phyloP scores from a whole-genome alignment of 345 rosid species.

The Aurinia saxatilis region DNA sequence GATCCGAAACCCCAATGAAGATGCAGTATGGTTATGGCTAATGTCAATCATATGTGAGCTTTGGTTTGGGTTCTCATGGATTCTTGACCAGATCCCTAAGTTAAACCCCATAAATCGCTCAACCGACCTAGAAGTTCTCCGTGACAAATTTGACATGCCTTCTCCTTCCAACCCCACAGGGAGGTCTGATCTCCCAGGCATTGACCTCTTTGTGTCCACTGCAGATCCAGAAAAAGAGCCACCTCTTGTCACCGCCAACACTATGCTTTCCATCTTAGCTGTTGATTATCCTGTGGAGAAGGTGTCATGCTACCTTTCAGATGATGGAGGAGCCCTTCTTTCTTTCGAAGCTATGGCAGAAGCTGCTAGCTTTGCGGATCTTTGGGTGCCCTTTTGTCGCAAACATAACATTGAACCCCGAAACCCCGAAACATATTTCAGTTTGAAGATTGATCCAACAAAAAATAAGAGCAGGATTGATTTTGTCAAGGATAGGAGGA shows the following conservation, averaged over 20 bases:
- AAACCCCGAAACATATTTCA: conserved; percentile 80
- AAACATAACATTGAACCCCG: conserved; percentile 86
- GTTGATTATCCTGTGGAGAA: conserved; percentile 94
- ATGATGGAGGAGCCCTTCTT: conserved; percentile 94
- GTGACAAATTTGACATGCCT: conserved; percentile 83
- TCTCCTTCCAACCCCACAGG: conserved; percentile 88
- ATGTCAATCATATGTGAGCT: conserved; percentile 80
- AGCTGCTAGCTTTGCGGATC: conserved; percentile 88
- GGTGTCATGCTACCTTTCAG: conserved; percentile 72
- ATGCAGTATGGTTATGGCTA: conserved; percentile 84
- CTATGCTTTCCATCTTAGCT: conserved; percentile 75
- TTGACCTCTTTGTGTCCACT: conserved; percentile 82
- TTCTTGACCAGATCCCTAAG: conserved; percentile 88
- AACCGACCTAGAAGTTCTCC: conserved; percentile 72
- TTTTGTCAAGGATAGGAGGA: conserved; percentile 87
- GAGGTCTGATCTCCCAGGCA: conserved; percentile 85
- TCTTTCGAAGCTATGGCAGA: conserved; percentile 98
- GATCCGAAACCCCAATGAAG: conserved; percentile 57
- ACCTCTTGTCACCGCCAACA: conserved; percentile 79
- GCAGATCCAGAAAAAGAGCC: conserved; percentile 98
- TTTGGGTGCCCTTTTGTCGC: conserved; percentile 94
- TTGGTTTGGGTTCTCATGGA: conserved; percentile 96
- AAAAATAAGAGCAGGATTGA: conserved; percentile 78
- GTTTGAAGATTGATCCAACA: conserved; percentile 74
- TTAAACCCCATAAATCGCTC: conserved; percentile 72